phyloP scores from a whole-genome alignment of 176 grass and related monocot species.

The Oropetium thomaeum region DNA sequence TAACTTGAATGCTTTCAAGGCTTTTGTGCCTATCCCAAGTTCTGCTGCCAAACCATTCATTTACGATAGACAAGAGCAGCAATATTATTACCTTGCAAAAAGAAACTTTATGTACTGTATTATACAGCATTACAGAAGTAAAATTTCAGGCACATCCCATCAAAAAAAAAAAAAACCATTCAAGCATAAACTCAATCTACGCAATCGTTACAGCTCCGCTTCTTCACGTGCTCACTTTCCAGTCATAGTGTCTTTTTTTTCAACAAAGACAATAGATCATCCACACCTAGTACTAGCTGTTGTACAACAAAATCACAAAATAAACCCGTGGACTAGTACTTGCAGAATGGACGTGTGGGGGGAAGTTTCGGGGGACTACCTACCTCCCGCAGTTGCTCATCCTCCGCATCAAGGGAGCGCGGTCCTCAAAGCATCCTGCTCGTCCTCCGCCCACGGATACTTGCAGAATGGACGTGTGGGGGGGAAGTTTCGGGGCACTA shows the following conservation, averaged over 20 bases:
- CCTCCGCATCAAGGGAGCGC: too few relatives aligned
- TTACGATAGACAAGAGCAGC: not conserved
- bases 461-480: too few relatives aligned
- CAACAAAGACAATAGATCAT: not conserved
- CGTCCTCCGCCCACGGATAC: constrained; percentile 27
- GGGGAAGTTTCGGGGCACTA: not conserved
- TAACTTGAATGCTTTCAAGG: constrained; percentile 92
- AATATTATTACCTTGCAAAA: not conserved
- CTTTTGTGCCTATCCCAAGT: constrained; percentile 51
- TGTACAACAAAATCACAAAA: not conserved
- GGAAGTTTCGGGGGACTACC: not conserved
- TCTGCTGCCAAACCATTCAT: not conserved
- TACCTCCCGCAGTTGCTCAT: constrained; percentile 48
- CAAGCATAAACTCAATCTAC: too few relatives aligned
- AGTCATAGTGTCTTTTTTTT: not conserved
- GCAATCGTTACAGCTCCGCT: too few relatives aligned
- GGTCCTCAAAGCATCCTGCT: constrained; percentile 77
- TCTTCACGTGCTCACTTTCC: constrained; percentile 16
- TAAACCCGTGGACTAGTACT: not conserved
- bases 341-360: too few relatives aligned
- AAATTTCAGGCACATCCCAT: not conserved
- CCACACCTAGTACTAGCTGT: not conserved
- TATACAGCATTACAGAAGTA: not conserved
- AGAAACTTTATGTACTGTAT: not conserved
- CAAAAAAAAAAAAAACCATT: too few relatives aligned